Conservation (phyloP, 2,329 filamentous ascomycete species). For the Pseudocercospora musae region DNA sequence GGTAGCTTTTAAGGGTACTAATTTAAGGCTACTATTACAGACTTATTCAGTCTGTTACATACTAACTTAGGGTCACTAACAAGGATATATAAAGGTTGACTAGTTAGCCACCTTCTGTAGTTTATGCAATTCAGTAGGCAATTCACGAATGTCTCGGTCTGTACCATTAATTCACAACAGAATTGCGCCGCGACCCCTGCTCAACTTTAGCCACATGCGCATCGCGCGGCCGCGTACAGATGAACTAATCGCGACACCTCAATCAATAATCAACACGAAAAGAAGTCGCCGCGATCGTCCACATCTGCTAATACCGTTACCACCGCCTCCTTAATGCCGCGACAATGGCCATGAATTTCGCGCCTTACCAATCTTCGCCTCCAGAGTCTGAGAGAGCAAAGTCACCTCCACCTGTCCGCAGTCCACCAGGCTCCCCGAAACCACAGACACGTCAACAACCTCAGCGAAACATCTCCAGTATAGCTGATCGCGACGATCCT, state of each 20-base stretch:
- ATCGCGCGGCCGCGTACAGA: background rate
- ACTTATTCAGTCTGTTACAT: no score
- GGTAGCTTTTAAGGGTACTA: no score
- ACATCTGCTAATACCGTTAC: background rate
- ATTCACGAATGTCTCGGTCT: no score
- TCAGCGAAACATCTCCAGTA: conserved; percentile 29
- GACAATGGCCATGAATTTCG: conserved; percentile 73
- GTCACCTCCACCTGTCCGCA: conserved; percentile 66
- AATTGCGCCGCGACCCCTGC: background rate
- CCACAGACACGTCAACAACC: conserved; percentile 28
- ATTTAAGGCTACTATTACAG: no score
- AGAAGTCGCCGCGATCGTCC: background rate
- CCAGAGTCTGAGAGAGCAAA: conserved; percentile 79
- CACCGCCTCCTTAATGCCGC: background rate
- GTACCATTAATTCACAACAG: no score
- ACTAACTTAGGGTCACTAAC: no score
- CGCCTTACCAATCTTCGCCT: conserved; percentile 89
- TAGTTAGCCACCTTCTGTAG: no score
- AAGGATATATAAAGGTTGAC: no score
- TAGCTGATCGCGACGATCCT: conserved; percentile 37
- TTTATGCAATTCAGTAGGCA: no score
- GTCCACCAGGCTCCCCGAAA: conserved; percentile 50
- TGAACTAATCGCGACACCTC: background rate
- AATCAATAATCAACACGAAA: background rate
- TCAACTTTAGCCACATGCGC: background rate